These are phyloP conservation scores for Phytophthora hybrid DNA, from an alignment of 352 stramenopile genomes.

Conservation along the genomic window DNA sequence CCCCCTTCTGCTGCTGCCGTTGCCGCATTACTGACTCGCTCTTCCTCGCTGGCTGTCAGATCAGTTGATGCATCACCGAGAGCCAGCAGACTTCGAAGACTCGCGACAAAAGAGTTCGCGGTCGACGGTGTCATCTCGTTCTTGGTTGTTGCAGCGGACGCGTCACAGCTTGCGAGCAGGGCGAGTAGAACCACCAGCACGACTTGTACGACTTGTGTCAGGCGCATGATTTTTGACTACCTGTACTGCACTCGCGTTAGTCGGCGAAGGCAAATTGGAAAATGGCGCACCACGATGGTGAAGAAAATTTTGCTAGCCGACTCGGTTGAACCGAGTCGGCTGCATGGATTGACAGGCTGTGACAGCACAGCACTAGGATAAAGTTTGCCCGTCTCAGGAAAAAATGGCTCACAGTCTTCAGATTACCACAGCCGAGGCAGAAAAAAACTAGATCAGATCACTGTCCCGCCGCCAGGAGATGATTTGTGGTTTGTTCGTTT, in stretches of 20 bases:
- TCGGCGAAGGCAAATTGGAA: constrained; percentile 1
- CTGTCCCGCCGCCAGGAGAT: no score
- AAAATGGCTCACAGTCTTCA: neutral
- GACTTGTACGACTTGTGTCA: constrained; percentile 5
- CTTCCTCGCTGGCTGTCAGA: constrained; percentile 4
- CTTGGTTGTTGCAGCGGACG: neutral
- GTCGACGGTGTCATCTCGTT: neutral
- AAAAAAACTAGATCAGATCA: neutral
- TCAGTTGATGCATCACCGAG: neutral
- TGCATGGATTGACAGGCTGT: no score
- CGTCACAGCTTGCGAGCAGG: constrained; percentile 6
- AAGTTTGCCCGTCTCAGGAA: neutral
- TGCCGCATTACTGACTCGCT: constrained; percentile 7
- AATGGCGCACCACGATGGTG: neutral
- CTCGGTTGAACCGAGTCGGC: neutral
- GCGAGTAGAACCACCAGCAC: neutral
- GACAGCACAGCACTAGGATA: neutral
- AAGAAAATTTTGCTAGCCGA: constrained; percentile 18
- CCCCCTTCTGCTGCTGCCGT: constrained; percentile 19
- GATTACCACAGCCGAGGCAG: neutral
- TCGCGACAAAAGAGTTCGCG: neutral
- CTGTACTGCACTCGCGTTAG: neutral
- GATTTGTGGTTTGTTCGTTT: no score
- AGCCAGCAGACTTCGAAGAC: constrained; percentile 8
- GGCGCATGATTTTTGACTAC: constrained; percentile 15